A percentile compares a stretch with the other conserved stretches of the same genome.
These are phyloP conservation scores for Cryptococcus deneoformans DNA, from an alignment of 1,284 basidiomycete species.

Conservation along the genomic window DNA sequence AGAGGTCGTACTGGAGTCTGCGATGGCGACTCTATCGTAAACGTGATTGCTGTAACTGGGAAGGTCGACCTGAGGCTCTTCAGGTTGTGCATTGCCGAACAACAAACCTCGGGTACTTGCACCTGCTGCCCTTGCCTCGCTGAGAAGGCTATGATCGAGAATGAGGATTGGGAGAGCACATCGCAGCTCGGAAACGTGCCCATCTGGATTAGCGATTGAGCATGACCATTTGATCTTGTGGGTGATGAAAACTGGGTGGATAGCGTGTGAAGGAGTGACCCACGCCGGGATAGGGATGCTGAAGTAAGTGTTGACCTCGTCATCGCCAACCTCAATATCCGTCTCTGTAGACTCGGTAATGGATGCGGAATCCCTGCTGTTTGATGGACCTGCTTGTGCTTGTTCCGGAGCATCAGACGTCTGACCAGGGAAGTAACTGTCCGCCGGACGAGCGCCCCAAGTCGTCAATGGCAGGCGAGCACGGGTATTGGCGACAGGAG, in stretches of 20 bases:
- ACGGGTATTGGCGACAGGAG: slow-evolving; percentile 5
- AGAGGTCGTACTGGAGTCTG: slow-evolving; percentile 54
- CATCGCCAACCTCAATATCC: slow-evolving; percentile 33
- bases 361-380: slow-evolving; percentile 5
- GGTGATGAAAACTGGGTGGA: slow-evolving; percentile 63
- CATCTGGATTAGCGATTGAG: slow-evolving; percentile 77
- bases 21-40: slow-evolving; percentile 81
- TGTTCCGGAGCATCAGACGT: not conserved
- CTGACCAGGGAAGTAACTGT: slow-evolving; percentile 9
- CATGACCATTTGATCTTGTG: slow-evolving; percentile 61
- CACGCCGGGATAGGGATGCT: slow-evolving; percentile 51
- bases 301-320: slow-evolving; percentile 53
- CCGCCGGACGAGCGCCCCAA: slow-evolving; percentile 8
- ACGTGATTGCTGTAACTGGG: slow-evolving; percentile 86
- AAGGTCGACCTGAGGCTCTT: slow-evolving; percentile 66
- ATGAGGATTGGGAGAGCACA: slow-evolving; percentile 85
- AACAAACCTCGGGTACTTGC: slow-evolving; percentile 66
- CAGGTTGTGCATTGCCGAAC: slow-evolving; percentile 54
- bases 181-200: slow-evolving; percentile 83
- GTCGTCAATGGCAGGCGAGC: slow-evolving; percentile 4
- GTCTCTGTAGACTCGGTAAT: slow-evolving; percentile 12
- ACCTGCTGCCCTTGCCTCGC: slow-evolving; percentile 70
- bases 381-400: slow-evolving; percentile 13
- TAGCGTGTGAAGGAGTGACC: slow-evolving; percentile 59
- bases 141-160: slow-evolving; percentile 66